Evolutionary conservation across 805 yeast species (phyloP), one percentile per base, ranked within the genome.

Genomic region (Ogataea degrootiae): DNA sequence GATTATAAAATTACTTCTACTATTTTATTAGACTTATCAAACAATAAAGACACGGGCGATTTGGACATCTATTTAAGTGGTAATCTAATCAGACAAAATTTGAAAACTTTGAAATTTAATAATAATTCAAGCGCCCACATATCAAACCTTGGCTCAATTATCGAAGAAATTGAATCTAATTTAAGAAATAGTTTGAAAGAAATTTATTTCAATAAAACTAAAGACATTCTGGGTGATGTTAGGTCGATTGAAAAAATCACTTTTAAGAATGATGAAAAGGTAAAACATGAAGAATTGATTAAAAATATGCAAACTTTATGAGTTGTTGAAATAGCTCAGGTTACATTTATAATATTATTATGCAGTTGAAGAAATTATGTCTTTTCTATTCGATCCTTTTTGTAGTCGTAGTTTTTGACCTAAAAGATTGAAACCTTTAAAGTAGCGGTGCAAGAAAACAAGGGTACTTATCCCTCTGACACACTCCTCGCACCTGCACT

Each of bases 131-230:
- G 79, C 26, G 75, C 83, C n/a, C 97, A 94, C 63, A 77, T 92
- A 43, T 82, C 90, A 33, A 91, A 91, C 61, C 69, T 92, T 51
- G 99, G 99, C 31, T 72, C 85, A 3, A 65, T 90, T 52, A 78
- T 94, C 14, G 99, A 92, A 67, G 96, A 88, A 51, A 76, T 87
- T 39, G 99, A 92, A 69, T 82, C 85, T 51, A 88, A 85, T 63
- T 72, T 92, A 70, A 79, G 99, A 67, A 87, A 87, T 57, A 72
- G 87, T 72, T 74, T 92, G 53, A 96, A 92, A 65, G 96, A 89
- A 53, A 97, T 92, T 26, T 92, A 92, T 65, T 92, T 92, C 62
- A 97, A 96, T 58, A 92, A 92, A 71, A 87, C 96, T 17, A 82
- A 87, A 60, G 97, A 92, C 61, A 84, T 94, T 43, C 73, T 91